Base-by-base conservation (phyloP, 768 basidiomycete species). In the Steccherinum ochraceum region DNA sequence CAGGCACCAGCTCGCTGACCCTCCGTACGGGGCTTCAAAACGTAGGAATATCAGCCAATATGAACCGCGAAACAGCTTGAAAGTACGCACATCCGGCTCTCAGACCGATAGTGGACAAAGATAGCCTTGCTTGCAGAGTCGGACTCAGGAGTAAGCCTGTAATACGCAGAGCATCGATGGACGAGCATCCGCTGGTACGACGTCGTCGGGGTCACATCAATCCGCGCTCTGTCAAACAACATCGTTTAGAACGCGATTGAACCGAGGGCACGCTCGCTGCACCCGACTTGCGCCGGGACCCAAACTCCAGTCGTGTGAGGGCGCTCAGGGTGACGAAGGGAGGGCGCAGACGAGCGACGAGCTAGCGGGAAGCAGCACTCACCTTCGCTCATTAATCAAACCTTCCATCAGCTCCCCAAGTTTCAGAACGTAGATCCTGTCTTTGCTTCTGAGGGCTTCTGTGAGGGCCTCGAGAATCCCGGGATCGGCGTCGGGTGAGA, bases 181-280 rank as follows among this genome's bases (percentile, higher is more conserved):
- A 93, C 82, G 42, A 93, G 81, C 63, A 93, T 74, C 24, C 88
- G 82, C 65, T 93, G 90, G 68, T 92, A 93, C 26, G 89, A 80
- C 24, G 86, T 89, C 5, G 80, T 67, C 20, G 91, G 83, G 2
- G 72, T 72, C 51, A 90, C 64, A 53, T 90, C 85, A 48, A 84
- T 70, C 58, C 84, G 80, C 51, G 71, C 56, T 67, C 87, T 89
- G 54, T 3, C 44, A 52, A 55, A 43, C 10, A 18, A 43, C 10
- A 23, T 7, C 41, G 19, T n/a, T 43, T 43, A 43, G 30, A 5
- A 43, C 41, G 41, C 19, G 39, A 25, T n/a, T 39, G 24, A 20
- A 46, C 24, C 4, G 48, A 58, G 49, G 55, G 53, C 35, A 48
- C 24, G 13, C 18, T 25, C 18, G 25, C 19, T 30, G 13, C 47